Evolutionary conservation across 2,329 filamentous ascomycete genomes (phyloP).

Genomic region (Erysiphe neolycopersici): DNA sequence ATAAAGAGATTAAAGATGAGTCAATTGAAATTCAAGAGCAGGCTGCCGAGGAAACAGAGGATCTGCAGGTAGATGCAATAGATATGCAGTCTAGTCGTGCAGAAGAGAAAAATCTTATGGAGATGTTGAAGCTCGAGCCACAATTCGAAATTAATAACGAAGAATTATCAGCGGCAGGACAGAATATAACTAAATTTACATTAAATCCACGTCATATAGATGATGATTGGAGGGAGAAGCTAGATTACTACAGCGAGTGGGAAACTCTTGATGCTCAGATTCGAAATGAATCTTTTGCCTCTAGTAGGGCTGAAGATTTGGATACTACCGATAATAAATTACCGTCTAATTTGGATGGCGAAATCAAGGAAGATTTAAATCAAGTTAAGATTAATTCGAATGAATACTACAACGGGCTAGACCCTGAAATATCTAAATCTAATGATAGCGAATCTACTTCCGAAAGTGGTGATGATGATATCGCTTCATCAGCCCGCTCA

Average conservation of each 20-base stretch:
- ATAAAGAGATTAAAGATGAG: background rate
- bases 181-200: constrained; percentile 1
- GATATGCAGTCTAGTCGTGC: constrained; percentile 7
- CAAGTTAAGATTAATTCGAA: background rate
- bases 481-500: background rate
- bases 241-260: constrained; percentile 12
- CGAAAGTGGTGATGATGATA: background rate
- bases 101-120: constrained; percentile 11
- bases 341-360: background rate
- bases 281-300: constrained; percentile 5
- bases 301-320: constrained; percentile 4
- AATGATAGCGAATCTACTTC: background rate
- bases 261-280: constrained; percentile 8
- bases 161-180: constrained; percentile 1
- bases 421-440: background rate
- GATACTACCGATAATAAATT: background rate
- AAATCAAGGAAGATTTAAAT: background rate
- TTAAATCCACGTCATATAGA: background rate
- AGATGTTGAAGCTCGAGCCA: constrained; percentile 8
- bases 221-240: constrained; percentile 9
- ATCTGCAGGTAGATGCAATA: constrained; percentile 8
- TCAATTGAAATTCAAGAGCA: background rate
- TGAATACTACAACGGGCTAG: background rate
- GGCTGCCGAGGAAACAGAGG: constrained; percentile 4
- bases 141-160: constrained; percentile 8